phyloP scores from a whole-genome alignment of 2,329 filamentous ascomycete species.

The Mycosphaerelloides madeirae region DNA sequence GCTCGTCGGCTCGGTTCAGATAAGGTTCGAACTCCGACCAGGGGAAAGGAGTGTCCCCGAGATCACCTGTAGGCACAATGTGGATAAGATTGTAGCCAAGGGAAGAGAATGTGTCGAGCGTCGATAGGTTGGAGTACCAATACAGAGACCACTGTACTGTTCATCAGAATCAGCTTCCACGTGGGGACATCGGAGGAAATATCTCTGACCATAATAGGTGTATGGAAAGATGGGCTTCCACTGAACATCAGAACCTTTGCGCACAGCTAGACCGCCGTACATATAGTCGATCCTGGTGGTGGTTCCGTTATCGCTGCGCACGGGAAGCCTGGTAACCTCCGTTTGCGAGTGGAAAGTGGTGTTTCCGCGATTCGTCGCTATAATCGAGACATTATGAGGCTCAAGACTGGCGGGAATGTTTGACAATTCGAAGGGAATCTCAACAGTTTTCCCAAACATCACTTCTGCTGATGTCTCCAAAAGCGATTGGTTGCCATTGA shows the following conservation, averaged over 20 bases:
- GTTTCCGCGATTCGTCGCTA: constrained; percentile 30
- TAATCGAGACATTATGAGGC: constrained; percentile 35
- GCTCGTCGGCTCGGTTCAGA: constrained; percentile 39
- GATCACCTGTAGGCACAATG: constrained; percentile 27
- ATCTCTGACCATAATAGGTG: constrained; percentile 37
- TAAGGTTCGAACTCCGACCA: constrained; percentile 36
- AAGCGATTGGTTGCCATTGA: constrained; percentile 14
- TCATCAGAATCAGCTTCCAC: not conserved
- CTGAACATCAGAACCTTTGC: constrained; percentile 26
- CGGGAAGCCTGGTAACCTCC: constrained; percentile 37
- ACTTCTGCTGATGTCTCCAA: constrained; percentile 19
- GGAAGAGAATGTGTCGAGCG: constrained; percentile 35
- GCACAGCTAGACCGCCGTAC: constrained; percentile 41
- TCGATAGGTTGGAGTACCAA: constrained; percentile 29
- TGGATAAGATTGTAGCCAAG: constrained; percentile 46
- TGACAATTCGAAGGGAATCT: constrained; percentile 1
- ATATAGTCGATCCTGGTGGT: constrained; percentile 44
- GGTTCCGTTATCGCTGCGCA: constrained; percentile 37
- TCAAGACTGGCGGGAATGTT: not conserved
- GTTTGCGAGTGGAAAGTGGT: constrained; percentile 35
- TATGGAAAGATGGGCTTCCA: constrained; percentile 42
- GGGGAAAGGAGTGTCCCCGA: constrained; percentile 35
- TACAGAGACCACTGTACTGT: constrained; percentile 33
- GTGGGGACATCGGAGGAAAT: not conserved
- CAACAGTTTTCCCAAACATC: constrained; percentile 12